phyloP scores from a whole-genome alignment of 2,329 filamentous ascomycete species.

The Neofusicoccum ribis region DNA sequence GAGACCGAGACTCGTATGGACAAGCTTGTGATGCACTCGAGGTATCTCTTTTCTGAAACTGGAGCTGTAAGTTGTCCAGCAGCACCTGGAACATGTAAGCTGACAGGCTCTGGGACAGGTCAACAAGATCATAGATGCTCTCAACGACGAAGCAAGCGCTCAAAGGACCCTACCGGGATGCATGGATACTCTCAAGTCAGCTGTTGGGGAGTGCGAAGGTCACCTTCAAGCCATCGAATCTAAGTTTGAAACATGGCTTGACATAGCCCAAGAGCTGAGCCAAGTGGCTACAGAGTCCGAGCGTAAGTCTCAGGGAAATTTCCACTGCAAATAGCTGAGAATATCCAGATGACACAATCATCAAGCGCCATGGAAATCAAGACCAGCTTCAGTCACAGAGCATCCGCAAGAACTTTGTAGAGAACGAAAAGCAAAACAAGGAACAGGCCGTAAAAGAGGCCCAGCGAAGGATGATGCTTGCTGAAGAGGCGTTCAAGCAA shows the following conservation, averaged over 20 bases:
- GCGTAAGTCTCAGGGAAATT: background rate
- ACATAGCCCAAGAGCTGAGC: slow-evolving; percentile 6
- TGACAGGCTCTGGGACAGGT: background rate
- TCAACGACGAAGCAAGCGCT: background rate
- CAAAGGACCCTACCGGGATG: background rate
- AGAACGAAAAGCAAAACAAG: background rate
- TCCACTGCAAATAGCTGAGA: background rate
- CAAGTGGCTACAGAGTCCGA: slow-evolving; percentile 5
- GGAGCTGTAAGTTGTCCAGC: background rate
- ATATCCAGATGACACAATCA: background rate
- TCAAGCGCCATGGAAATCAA: background rate
- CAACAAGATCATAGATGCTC: slow-evolving; percentile 9
- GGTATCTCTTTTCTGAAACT: background rate
- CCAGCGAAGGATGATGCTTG: background rate
- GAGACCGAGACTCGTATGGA: slow-evolving; percentile 18
- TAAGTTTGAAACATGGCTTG: background rate
- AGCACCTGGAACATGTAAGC: background rate
- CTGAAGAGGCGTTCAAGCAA: slow-evolving; percentile 6
- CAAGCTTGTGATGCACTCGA: slow-evolving; percentile 9
- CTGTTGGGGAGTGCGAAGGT: background rate
- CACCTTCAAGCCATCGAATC: background rate
- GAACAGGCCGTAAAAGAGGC: background rate
- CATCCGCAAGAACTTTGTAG: background rate
- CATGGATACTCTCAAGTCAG: background rate
- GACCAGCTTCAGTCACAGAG: background rate